Evolutionary conservation across 768 basidiomycete genomes (phyloP).

Genomic region (Suillus paluster): DNA sequence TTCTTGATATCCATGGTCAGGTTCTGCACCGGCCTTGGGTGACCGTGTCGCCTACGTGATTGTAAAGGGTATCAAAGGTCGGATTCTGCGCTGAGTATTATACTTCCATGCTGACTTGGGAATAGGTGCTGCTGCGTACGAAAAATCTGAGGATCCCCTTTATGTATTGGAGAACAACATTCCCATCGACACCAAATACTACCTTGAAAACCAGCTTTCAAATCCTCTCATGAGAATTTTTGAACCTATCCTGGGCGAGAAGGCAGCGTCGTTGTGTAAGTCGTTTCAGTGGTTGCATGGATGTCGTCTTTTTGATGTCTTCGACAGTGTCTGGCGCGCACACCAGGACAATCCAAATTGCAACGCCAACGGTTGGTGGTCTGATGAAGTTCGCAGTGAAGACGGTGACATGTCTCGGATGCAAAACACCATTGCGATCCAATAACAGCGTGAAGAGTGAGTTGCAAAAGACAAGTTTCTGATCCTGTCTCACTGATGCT

Average conservation of each 20-base stretch:
- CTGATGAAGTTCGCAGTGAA: constrained; percentile 99
- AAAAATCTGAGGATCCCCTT: constrained; percentile 97
- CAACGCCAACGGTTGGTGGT: constrained; percentile 94
- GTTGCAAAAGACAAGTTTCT: constrained; percentile 19
- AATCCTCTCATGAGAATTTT: constrained; percentile 98
- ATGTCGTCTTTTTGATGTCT: constrained; percentile 14
- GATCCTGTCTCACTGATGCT: constrained; percentile 12
- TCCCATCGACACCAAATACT: constrained; percentile 97
- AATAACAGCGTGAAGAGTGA: constrained; percentile 77
- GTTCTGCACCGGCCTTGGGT: constrained; percentile 95
- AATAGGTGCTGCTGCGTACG: constrained; percentile 94
- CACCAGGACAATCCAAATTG: constrained; percentile 93
- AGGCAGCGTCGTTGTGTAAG: constrained; percentile 82
- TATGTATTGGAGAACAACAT: constrained; percentile 98
- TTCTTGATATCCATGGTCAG: constrained; percentile 37
- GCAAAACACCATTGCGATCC: constrained; percentile 83
- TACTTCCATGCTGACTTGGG: background rate
- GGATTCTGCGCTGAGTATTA: background rate
- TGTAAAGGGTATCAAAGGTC: constrained; percentile 93
- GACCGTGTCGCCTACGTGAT: constrained; percentile 99
- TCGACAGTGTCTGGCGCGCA: constrained; percentile 90
- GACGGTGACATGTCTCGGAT: constrained; percentile 92
- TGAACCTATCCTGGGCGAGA: constrained; percentile 95
- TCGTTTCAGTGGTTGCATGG: constrained; percentile 15
- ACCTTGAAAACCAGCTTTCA: constrained; percentile 96